Evolutionary conservation across 441 rosid species (phyloP).

Genomic region (Gossypium trilobum): DNA sequence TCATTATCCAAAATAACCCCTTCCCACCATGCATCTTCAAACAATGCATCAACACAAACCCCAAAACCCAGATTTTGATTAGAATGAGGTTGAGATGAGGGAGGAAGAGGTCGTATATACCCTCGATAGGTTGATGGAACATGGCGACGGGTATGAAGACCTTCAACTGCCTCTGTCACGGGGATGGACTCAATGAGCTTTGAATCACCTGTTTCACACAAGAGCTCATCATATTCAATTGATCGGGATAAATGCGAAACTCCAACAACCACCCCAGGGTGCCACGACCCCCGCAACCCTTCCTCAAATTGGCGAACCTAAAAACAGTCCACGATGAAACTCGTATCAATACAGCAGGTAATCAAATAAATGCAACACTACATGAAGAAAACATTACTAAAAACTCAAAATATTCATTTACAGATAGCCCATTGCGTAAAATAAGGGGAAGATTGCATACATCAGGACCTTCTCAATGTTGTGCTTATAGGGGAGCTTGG

Average conservation of each 20-base stretch:
- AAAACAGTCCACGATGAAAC: background rate
- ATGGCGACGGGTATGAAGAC: constrained; percentile 28
- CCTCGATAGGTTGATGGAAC: constrained; percentile 33
- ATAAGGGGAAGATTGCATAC: background rate
- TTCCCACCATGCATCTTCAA: constrained; percentile 47
- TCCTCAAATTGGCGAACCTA: constrained; percentile 43
- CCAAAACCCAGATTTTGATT: constrained; percentile 27
- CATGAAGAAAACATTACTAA: background rate
- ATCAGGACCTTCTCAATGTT: background rate
- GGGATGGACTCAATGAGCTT: constrained; percentile 33
- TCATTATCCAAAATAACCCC: constrained; percentile 32
- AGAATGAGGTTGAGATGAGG: constrained; percentile 9
- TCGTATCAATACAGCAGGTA: background rate
- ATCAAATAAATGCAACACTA: background rate
- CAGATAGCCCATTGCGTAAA: background rate
- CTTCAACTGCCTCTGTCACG: constrained; percentile 34
- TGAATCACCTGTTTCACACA: constrained; percentile 21
- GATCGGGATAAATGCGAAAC: constrained; percentile 25
- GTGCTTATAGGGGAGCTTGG: background rate
- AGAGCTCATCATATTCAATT: constrained; percentile 31
- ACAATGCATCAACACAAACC: constrained; percentile 33
- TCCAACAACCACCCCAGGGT: constrained; percentile 33
- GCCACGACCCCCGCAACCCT: constrained; percentile 38
- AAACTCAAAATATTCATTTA: background rate
- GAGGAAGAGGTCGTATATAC: constrained; percentile 25